A percentile compares a stretch with the other conserved stretches of the same genome.
phyloP scores from a whole-genome alignment of 2,329 filamentous ascomycete genomes.

The Paraconiothyrium sp. region DNA sequence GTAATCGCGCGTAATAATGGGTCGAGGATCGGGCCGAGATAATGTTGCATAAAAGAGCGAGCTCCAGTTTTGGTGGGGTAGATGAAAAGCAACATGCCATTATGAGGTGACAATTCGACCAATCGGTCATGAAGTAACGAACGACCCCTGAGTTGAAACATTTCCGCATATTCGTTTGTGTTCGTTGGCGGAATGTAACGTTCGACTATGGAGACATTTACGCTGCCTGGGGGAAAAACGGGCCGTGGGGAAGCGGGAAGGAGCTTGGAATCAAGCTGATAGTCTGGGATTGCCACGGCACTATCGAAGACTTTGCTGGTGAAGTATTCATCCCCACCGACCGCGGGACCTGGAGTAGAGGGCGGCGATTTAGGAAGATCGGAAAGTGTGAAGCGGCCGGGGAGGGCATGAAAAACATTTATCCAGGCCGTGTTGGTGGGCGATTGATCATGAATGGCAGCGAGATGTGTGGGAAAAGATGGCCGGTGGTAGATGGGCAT shows the following conservation, averaged over 20 bases:
- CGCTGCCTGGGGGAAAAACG: constrained; percentile 67
- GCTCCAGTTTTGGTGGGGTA: constrained; percentile 69
- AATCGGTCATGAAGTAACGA: constrained; percentile 70
- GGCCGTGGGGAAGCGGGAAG: constrained; percentile 63
- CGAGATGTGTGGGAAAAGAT: constrained; percentile 65
- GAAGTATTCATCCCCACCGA: constrained; percentile 68
- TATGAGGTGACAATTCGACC: constrained; percentile 65
- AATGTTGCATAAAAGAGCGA: constrained; percentile 66
- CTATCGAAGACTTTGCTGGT: constrained; percentile 69
- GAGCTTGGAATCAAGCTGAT: constrained; percentile 63
- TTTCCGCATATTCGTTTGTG: constrained; percentile 65
- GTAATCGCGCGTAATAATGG: constrained; percentile 67
- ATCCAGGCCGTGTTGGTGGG: constrained; percentile 66
- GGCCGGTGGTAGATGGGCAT: constrained; percentile 60
- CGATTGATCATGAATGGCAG: constrained; percentile 63
- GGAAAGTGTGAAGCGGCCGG: constrained; percentile 68
- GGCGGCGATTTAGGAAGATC: constrained; percentile 72
- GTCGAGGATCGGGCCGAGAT: constrained; percentile 69
- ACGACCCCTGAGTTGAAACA: constrained; percentile 62
- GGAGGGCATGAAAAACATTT: constrained; percentile 71
- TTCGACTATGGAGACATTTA: constrained; percentile 70
- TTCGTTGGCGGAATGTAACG: constrained; percentile 72
- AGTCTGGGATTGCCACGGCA: constrained; percentile 67
- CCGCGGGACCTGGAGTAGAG: constrained; percentile 62
- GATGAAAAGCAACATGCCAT: constrained; percentile 68